phyloP scores from a whole-genome alignment of 2,329 filamentous ascomycete genomes.

The Aspergillus sp. region DNA sequence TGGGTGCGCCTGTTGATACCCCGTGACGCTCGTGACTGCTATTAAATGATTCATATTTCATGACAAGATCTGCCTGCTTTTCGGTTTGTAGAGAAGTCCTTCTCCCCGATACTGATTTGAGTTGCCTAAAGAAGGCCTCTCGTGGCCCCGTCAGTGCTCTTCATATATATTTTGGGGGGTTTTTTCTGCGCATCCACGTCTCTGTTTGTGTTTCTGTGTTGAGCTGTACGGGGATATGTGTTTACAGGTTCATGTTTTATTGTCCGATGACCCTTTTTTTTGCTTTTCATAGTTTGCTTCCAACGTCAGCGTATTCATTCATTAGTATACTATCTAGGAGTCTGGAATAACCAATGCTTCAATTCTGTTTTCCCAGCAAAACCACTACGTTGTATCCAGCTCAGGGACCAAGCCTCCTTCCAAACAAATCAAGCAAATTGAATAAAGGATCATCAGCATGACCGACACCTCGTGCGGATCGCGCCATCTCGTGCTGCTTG shows the following conservation, averaged over 20 bases:
- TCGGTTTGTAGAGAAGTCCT: conserved; percentile 18
- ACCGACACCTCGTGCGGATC: background rate
- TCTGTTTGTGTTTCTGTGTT: conserved; percentile 11
- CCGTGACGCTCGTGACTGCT: conserved; percentile 21
- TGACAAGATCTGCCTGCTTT: conserved; percentile 18
- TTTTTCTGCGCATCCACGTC: conserved; percentile 14
- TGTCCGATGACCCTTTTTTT: background rate
- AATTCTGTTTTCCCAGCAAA: background rate
- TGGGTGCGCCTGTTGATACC: conserved; percentile 80
- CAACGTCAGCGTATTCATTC: conserved; percentile 10
- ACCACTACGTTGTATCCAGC: background rate
- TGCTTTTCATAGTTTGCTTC: conserved; percentile 9
- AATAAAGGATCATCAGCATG: background rate
- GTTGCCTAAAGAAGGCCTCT: conserved; percentile 10
- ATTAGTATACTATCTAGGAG: conserved; percentile 22
- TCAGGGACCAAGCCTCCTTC: background rate
- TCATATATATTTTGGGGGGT: conserved; percentile 16
- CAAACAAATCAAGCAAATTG: background rate
- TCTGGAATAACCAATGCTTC: conserved; percentile 22
- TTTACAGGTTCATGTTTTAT: conserved; percentile 12
- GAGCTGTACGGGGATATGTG: conserved; percentile 17
- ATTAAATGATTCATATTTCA: conserved; percentile 22
- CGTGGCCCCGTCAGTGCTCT: conserved; percentile 8
- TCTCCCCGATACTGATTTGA: background rate
- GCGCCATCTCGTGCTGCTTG: conserved; percentile 13